Evolutionary conservation across 352 stramenopile species (phyloP).

Genomic region (Phytophthora foliorum): DNA sequence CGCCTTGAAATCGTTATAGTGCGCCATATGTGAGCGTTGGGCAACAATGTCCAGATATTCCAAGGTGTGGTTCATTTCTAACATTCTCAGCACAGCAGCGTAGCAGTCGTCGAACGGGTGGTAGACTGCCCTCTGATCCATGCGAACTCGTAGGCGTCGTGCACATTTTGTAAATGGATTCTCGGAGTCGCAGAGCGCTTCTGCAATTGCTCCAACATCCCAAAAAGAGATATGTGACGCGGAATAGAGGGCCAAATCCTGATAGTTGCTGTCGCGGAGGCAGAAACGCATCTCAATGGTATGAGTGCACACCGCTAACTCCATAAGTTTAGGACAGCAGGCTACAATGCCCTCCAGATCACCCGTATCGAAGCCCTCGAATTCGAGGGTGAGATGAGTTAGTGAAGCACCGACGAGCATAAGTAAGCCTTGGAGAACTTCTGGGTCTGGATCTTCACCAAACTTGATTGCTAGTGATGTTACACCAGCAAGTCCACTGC

Average conservation of each 20-base stretch:
- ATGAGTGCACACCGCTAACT: slow-evolving; percentile 32
- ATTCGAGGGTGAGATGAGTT: slow-evolving; percentile 27
- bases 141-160: slow-evolving; percentile 31
- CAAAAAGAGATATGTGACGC: slow-evolving; percentile 11
- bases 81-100: slow-evolving; percentile 18
- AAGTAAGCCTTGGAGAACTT: slow-evolving; percentile 28
- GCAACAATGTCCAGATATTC: slow-evolving; percentile 37
- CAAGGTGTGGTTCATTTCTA: slow-evolving; percentile 28
- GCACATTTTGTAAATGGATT: slow-evolving; percentile 29
- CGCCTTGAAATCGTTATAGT: slow-evolving; percentile 31
- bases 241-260: slow-evolving; percentile 22
- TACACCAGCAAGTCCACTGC: slow-evolving; percentile 31
- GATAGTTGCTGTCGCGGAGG: slow-evolving; percentile 28
- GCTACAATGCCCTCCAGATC: slow-evolving; percentile 34
- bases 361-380: slow-evolving; percentile 24
- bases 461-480: slow-evolving; percentile 34
- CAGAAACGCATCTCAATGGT: slow-evolving; percentile 30
- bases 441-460: slow-evolving; percentile 26
- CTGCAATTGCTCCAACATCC: slow-evolving; percentile 13
- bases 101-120: slow-evolving; percentile 20
- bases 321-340: slow-evolving; percentile 30
- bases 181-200: slow-evolving; percentile 24
- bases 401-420: slow-evolving; percentile 33
- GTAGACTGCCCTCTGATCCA: slow-evolving; percentile 9
- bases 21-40: slow-evolving; percentile 13